Evolutionary conservation across 441 rosid species (phyloP), one percentile per base, ranked within the genome.

Genomic region (Adansonia grandidieri): DNA sequence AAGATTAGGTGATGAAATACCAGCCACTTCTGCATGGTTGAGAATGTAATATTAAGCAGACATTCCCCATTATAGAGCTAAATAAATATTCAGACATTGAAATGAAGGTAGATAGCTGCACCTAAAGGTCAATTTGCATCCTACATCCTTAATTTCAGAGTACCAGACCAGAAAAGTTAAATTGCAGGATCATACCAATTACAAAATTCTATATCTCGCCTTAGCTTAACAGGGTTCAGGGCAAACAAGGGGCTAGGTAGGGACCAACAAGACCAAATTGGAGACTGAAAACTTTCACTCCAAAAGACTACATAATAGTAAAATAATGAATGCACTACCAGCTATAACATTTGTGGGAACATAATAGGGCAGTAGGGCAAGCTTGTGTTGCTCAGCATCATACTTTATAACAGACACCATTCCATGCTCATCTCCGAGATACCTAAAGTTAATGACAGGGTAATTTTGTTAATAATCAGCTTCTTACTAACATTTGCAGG

Each of bases 391-490:
- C 51, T 86, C 89, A 66, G 84, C 81, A 65, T 75, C 82, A 81
- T 81, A 89, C 84, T 89, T 84, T 50, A 87, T 28, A 75, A 87
- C 89, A 75, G 84, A 88, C 76, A 89, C 92, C 88, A 80, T 84
- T 60, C 92, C 94, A 3, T 88, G 78, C 85, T 91, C 92, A 74
- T 91, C 92, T 66, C 94, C 94, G 22, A 89, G 71, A 78, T 91
- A 87, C 91, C 94, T 91, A 78, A 76, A 78, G 57, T 66, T 54
- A 66, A 75, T 13, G 14, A 77, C 57, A 80, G 9, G 48, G 62
- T 15, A 40, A 19, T 1, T 0, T 19, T 22, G 42, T 77, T 68
- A 66, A 9, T 9, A 22, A 69, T 74, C 50, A 75, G 42, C 24
- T 40, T 57, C 13, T 66, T 17, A 65, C 51, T 50, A 44, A 74